These are phyloP conservation scores for Zizania latifolia DNA, from an alignment of 176 grass and related monocot genomes.

Conservation along the genomic window DNA sequence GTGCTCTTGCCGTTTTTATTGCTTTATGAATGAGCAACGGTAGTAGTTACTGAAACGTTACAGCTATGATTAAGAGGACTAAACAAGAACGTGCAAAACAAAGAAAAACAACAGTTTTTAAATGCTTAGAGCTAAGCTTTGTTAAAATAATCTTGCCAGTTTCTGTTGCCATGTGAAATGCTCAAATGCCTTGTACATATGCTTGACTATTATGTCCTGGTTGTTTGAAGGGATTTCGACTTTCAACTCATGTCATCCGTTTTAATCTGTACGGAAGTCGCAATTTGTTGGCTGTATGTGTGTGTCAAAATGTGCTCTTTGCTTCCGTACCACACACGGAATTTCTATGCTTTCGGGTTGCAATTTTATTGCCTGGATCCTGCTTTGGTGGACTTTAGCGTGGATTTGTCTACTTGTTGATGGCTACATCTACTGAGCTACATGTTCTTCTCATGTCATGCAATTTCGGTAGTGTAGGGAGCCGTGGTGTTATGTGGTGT, in stretches of 20 bases:
- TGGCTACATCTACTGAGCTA: conserved; percentile 2
- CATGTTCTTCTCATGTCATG: background rate
- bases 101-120: background rate
- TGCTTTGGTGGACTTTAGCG: conserved; percentile 5
- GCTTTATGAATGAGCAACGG: background rate
- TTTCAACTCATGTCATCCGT: background rate
- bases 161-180: conserved; percentile 6
- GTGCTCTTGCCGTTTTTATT: background rate
- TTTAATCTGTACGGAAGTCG: background rate
- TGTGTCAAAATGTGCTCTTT: background rate
- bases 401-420: background rate
- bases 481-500: background rate
- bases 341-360: background rate
- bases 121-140: background rate
- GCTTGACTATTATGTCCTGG: background rate
- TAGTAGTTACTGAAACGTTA: background rate
- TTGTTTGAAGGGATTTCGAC: background rate
- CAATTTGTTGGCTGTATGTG: conserved; percentile 8
- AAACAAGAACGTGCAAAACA: background rate
- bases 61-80: background rate
- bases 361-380: background rate
- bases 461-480: background rate
- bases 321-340: conserved; percentile 3
- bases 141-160: background rate
- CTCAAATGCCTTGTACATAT: background rate